phyloP scores from a whole-genome alignment of 2,329 filamentous ascomycete species.

The Aspergillus quadrilineatus region DNA sequence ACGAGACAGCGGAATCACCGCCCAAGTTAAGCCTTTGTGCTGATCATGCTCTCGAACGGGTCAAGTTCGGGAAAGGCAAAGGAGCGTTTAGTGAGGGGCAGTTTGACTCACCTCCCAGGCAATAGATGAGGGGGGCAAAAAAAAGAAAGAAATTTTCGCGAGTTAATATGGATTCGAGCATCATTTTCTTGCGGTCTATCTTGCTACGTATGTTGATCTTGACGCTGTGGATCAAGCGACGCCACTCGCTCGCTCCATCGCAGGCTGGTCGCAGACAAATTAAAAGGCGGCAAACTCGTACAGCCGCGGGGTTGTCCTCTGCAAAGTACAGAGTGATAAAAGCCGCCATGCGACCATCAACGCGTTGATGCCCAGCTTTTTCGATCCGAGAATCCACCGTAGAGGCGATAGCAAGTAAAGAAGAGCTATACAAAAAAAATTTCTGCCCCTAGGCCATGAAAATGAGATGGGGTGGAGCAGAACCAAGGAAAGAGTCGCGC shows the following conservation, averaged over 20 bases:
- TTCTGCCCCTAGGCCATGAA: slow-evolving; percentile 8
- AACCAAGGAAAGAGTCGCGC: slow-evolving; percentile 31
- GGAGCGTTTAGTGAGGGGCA: slow-evolving; percentile 14
- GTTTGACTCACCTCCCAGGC: slow-evolving; percentile 4
- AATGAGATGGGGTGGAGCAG: slow-evolving; percentile 21
- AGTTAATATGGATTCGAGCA: slow-evolving; percentile 1
- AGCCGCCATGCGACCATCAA: slow-evolving; percentile 17
- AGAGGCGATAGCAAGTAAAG: slow-evolving; percentile 12
- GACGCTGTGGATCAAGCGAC: slow-evolving; percentile 21
- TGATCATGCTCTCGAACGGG: background rate
- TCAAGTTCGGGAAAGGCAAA: slow-evolving; percentile 6
- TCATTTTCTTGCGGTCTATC: slow-evolving; percentile 5
- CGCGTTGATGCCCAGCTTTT: slow-evolving; percentile 42
- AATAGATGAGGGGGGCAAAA: slow-evolving; percentile 12
- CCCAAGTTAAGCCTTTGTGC: slow-evolving; percentile 1
- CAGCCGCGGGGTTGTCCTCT: slow-evolving; percentile 25
- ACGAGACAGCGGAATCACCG: background rate
- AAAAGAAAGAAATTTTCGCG: slow-evolving; percentile 11
- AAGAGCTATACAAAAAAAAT: slow-evolving; percentile 25
- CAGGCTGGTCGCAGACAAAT: slow-evolving; percentile 18
- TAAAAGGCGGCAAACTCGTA: slow-evolving; percentile 10
- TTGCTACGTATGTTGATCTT: slow-evolving; percentile 13
- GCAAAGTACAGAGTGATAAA: slow-evolving; percentile 17
- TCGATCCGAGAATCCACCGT: slow-evolving; percentile 22
- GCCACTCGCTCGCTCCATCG: slow-evolving; percentile 24